phyloP scores from a whole-genome alignment of 768 basidiomycete species.

The Termitomyces sp. region DNA sequence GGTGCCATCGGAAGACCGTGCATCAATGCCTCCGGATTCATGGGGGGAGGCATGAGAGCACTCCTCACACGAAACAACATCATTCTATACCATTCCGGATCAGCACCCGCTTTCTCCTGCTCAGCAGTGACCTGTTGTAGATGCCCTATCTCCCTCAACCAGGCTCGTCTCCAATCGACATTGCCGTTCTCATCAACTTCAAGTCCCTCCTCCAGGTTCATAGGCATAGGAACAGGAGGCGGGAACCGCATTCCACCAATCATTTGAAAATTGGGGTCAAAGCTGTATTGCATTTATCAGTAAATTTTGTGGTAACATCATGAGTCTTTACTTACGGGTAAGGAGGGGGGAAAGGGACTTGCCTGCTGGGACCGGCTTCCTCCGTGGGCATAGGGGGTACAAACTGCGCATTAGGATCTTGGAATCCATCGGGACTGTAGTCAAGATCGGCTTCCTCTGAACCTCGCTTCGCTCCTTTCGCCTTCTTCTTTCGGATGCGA shows the following conservation, averaged over 20 bases:
- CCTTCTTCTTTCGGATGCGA: slow-evolving; percentile 83
- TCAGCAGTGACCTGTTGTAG: slow-evolving; percentile 73
- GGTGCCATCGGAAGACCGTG: slow-evolving; percentile 40
- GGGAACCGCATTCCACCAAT: slow-evolving; percentile 64
- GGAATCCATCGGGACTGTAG: slow-evolving; percentile 52
- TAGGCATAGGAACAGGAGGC: slow-evolving; percentile 48
- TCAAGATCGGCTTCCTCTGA: slow-evolving; percentile 63
- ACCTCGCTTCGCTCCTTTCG: slow-evolving; percentile 47
- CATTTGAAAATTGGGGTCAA: slow-evolving; percentile 69
- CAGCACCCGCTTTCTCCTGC: slow-evolving; percentile 77
- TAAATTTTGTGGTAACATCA: background rate
- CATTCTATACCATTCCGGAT: slow-evolving; percentile 82
- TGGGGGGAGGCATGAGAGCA: slow-evolving; percentile 57
- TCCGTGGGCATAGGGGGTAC: slow-evolving; percentile 54
- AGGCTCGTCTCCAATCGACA: slow-evolving; percentile 72
- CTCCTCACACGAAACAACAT: slow-evolving; percentile 77
- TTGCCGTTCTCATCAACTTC: slow-evolving; percentile 76
- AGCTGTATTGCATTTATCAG: slow-evolving; percentile 34
- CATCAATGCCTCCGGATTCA: slow-evolving; percentile 45
- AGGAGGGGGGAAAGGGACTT: slow-evolving; percentile 54
- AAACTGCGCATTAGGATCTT: slow-evolving; percentile 52
- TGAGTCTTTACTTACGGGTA: slow-evolving; percentile 42
- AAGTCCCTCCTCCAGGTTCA: slow-evolving; percentile 58
- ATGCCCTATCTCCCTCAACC: slow-evolving; percentile 75
- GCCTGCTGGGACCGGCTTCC: slow-evolving; percentile 54